phyloP scores from a whole-genome alignment of 2,329 filamentous ascomycete genomes.

The Trichoderma sp. region DNA sequence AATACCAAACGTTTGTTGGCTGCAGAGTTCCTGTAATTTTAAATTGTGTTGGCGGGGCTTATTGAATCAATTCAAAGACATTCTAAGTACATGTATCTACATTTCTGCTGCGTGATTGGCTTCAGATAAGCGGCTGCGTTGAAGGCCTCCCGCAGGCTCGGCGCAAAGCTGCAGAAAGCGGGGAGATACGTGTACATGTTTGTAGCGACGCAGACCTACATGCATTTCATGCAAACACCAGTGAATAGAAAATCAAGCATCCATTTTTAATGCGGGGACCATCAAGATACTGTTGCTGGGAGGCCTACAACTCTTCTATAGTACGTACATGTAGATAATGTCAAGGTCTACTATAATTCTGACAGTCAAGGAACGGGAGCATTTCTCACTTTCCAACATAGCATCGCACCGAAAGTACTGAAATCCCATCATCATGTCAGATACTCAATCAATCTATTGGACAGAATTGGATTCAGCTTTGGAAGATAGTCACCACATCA shows the following conservation, averaged over 20 bases:
- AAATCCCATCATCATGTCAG: not conserved
- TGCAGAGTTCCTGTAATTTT: not conserved
- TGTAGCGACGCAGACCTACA: not conserved
- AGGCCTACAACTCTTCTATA: not conserved
- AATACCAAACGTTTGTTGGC: not conserved
- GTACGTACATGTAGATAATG: not conserved
- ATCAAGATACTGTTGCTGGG: not conserved
- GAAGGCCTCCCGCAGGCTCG: conserved; percentile 14
- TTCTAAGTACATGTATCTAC: not conserved
- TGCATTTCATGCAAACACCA: not conserved
- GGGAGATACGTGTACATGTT: not conserved
- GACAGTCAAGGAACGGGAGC: not conserved
- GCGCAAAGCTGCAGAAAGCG: not conserved
- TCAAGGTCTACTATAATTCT: not conserved
- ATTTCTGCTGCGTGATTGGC: not conserved
- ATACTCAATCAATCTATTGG: conserved; percentile 1
- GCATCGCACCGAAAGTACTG: not conserved
- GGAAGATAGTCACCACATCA: not conserved
- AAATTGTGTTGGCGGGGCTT: not conserved
- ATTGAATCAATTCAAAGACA: not conserved
- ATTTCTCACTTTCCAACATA: not conserved
- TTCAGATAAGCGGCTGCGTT: not conserved
- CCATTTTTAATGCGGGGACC: not conserved
- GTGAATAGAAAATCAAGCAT: not conserved
- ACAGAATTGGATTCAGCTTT: not conserved